Conservation (phyloP, 2,329 filamentous ascomycete species). For the Alternaria sp. region DNA sequence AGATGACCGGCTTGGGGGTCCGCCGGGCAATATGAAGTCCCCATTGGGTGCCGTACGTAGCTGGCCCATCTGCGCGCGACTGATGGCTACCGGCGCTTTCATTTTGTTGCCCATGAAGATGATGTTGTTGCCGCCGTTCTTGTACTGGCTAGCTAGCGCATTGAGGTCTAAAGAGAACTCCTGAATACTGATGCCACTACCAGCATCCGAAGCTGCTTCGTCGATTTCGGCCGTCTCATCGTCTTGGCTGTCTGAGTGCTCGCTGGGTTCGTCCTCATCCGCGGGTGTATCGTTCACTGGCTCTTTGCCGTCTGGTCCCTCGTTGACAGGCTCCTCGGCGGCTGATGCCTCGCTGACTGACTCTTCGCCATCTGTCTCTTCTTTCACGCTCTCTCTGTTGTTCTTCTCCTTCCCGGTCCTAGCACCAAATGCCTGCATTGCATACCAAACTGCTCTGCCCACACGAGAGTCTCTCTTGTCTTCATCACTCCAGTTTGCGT, state of each 20-base stretch:
- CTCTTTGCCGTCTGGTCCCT: not conserved
- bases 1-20: not conserved
- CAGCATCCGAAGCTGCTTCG: not conserved
- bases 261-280: not conserved
- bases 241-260: not conserved
- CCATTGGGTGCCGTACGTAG: not conserved
- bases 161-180: not conserved
- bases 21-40: not conserved
- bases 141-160: not conserved
- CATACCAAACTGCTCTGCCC: not conserved
- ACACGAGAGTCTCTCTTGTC: not conserved
- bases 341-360: not conserved
- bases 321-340: not conserved
- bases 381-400: not conserved
- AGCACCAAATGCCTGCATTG: not conserved
- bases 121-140: not conserved
- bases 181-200: not conserved
- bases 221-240: not conserved
- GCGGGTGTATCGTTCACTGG: not conserved
- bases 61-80: not conserved
- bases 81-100: not conserved
- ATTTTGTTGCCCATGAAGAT: not conserved
- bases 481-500: not conserved
- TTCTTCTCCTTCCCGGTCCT: not conserved
- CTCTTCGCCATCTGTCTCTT: not conserved